Base-by-base conservation (phyloP, 768 basidiomycete genomes). In the Clathrus columnatus region DNA sequence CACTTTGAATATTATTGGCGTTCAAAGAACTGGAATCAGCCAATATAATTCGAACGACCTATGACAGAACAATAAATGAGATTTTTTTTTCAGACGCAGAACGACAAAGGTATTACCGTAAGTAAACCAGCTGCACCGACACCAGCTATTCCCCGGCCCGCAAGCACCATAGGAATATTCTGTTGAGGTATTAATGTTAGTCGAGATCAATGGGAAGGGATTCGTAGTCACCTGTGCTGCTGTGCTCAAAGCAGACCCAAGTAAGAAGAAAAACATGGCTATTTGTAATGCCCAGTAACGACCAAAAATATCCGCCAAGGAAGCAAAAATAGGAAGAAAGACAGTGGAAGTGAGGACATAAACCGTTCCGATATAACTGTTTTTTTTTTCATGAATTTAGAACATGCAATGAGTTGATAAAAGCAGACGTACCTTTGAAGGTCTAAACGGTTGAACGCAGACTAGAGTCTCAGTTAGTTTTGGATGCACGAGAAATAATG, bases 271-370 rank as follows among this genome's bases (percentile, higher is more conserved):
- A 11, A 75, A 5, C 10, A 80, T 61, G 2, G 75, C 67, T 1
- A 73, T 17, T 58, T 79, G 78, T 29, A 78, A 64, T 1, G 75
- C 73, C 56, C 67, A 68, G 59, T 79, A 71, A 1, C 79, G 73
- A 7, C 78, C 78, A 64, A 73, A 76, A 20, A 79, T 68, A 58
- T 79, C 78, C 8, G 76, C 72, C 6, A 80, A 56, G 6, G 74
- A 73, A 0, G 74, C 77, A 44, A 75, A 80, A 7, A 80, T 60
- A 5, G 78, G 78, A 7, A 80, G 65, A 63, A 79, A 80, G 48
- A 78, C 75, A 2, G 79, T 78, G 17, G 76, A 76, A 0, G 79
- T 71, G 16, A 80, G 67, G 21, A 79, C 64, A 54, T 80, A 79
- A 1, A 72, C 61, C 1, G 78, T 80, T 42, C 79, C 77, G 18